Conservation (phyloP, 371 early-diverging fungal genomes). For the Mucor saturninus region DNA sequence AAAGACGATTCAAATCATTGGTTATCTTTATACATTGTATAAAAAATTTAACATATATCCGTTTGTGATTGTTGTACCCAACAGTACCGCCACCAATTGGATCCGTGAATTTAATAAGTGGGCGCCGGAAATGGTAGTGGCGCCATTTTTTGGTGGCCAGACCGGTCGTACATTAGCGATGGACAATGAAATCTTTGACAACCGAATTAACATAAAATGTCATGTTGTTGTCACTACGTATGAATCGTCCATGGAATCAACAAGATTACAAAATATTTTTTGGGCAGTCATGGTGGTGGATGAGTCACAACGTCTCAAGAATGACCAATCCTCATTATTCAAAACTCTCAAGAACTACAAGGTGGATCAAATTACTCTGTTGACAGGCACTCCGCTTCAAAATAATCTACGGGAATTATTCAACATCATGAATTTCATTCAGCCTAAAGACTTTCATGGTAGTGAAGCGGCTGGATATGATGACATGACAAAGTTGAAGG, state of each 20-base stretch:
- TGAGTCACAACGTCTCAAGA: conserved; percentile 91
- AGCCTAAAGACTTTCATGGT: conserved; percentile 53
- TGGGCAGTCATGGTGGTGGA: conserved; percentile 83
- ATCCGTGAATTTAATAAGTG: conserved; percentile 79
- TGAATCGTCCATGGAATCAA: conserved; percentile 47
- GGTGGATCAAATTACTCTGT: conserved; percentile 64
- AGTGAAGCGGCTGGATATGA: conserved; percentile 61
- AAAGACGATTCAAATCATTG: conserved; percentile 90
- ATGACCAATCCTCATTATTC: conserved; percentile 73
- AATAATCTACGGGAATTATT: conserved; percentile 79
- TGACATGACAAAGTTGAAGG: conserved; percentile 39
- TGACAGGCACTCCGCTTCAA: conserved; percentile 85
- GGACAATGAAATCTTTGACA: conserved; percentile 66
- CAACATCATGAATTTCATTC: conserved; percentile 80
- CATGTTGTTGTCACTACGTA: conserved; percentile 86
- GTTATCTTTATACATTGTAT: conserved; percentile 68
- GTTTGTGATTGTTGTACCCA: conserved; percentile 86
- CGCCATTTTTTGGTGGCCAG: conserved; percentile 56
- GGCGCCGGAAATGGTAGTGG: conserved; percentile 73
- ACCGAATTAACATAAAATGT: conserved; percentile 54
- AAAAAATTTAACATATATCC: conserved; percentile 66
- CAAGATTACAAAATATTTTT: conserved; percentile 13
- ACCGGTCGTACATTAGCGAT: conserved; percentile 58
- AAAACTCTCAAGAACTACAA: conserved; percentile 56
- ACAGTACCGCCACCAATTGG: conserved; percentile 84